These are phyloP conservation scores for Xylaria grammica DNA, from an alignment of 495 filamentous ascomycete genomes.

Conservation along the genomic window DNA sequence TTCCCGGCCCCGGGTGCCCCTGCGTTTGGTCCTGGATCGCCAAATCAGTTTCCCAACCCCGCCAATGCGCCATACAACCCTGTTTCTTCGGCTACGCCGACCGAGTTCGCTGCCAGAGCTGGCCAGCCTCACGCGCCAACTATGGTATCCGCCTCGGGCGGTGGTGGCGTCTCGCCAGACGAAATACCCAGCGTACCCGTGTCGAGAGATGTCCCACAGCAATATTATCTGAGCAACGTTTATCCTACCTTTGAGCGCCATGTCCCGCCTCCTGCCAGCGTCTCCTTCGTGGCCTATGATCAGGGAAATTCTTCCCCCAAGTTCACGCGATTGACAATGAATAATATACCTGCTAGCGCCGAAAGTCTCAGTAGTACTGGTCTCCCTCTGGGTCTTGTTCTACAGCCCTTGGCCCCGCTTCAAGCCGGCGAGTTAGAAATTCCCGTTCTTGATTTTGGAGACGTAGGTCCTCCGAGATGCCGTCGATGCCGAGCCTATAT, in stretches of 20 bases:
- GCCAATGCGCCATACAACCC: constrained; percentile 65
- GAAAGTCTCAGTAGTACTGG: constrained; percentile 80
- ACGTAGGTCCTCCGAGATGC: constrained; percentile 88
- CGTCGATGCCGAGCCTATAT: constrained; percentile 95
- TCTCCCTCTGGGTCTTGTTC: constrained; percentile 82
- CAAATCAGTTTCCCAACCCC: constrained; percentile 63
- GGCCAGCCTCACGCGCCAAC: constrained; percentile 43
- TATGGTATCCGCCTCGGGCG: constrained; percentile 57
- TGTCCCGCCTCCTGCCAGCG: constrained; percentile 84
- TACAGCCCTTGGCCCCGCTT: constrained; percentile 86
- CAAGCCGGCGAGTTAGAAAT: constrained; percentile 86
- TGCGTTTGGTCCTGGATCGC: constrained; percentile 58
- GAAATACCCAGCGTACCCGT: constrained; percentile 91
- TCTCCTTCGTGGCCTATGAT: constrained; percentile 89
- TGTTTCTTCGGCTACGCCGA: constrained; percentile 53
- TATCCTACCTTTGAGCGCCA: constrained; percentile 95
- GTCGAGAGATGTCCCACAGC: constrained; percentile 78
- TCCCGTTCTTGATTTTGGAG: constrained; percentile 94
- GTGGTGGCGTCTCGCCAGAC: constrained; percentile 85
- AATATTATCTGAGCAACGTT: constrained; percentile 83
- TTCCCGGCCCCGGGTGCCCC: constrained; percentile 64
- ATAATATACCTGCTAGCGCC: constrained; percentile 82
- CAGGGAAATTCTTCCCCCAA: constrained; percentile 98
- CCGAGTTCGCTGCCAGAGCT: constrained; percentile 63
- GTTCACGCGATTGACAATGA: constrained; percentile 87